phyloP scores from a whole-genome alignment of 2,329 filamentous ascomycete genomes.

The Monilinia fructicola region DNA sequence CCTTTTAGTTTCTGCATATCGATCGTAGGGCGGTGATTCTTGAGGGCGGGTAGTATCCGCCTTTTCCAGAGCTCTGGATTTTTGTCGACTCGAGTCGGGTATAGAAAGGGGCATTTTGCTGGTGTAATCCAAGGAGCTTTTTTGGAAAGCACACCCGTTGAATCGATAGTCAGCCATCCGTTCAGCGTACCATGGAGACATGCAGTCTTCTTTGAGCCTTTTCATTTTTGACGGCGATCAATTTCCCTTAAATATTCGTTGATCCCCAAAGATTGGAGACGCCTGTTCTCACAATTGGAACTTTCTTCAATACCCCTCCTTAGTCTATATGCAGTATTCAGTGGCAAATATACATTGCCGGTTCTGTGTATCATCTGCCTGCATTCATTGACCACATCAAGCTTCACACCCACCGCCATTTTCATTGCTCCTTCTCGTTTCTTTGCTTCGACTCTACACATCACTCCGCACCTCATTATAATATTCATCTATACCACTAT shows the following conservation, averaged over 20 bases:
- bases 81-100: conserved; percentile 14
- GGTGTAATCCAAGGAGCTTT: background rate
- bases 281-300: background rate
- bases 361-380: background rate
- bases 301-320: background rate
- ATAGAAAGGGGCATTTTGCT: background rate
- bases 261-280: background rate
- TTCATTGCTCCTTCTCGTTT: background rate
- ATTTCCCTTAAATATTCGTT: background rate
- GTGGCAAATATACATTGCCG: background rate
- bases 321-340: background rate
- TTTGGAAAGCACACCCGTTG: conserved; percentile 3
- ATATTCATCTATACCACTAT: background rate
- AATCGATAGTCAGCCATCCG: background rate
- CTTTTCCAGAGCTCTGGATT: background rate
- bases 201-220: background rate
- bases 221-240: background rate
- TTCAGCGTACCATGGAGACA: background rate
- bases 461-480: background rate
- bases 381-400: conserved; percentile 10
- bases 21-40: background rate
- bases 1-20: background rate
- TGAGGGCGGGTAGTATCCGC: background rate
- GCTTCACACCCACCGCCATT: background rate
- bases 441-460: background rate